Percentiles rank a stretch among this genome's conserved stretches.
phyloP scores from a whole-genome alignment of 164 flowering plant genomes.

The Tinospora cordifolia region DNA sequence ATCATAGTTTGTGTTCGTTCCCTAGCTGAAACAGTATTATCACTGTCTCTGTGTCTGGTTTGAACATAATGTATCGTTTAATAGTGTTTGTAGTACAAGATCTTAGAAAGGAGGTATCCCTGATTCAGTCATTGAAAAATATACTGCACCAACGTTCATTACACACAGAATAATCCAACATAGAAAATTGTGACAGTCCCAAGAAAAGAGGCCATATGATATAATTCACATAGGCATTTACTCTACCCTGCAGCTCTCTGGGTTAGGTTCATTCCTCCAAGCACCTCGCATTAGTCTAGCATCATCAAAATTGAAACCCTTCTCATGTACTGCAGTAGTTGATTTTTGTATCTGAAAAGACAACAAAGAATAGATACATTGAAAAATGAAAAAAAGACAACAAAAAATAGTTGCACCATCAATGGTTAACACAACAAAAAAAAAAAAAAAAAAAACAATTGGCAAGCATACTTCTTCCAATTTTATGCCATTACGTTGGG shows the following conservation, averaged over 20 bases:
- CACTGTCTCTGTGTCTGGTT: not conserved
- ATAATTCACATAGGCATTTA: not conserved
- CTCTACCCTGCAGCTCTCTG: slow-evolving; percentile 79
- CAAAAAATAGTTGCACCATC: not conserved
- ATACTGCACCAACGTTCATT: not conserved
- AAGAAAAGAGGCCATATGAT: not conserved
- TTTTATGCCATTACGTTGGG: slow-evolving; percentile 56
- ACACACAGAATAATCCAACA: not conserved
- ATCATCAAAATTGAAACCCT: slow-evolving; percentile 97
- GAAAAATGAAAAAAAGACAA: too few relatives aligned
- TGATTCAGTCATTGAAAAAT: not conserved
- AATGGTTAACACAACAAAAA: too few relatives aligned
- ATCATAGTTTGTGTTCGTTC: not conserved
- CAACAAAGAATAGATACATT: slow-evolving; percentile 1
- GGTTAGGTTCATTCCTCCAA: slow-evolving; percentile 88
- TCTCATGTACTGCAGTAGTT: slow-evolving; percentile 46
- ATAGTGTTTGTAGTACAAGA: not conserved
- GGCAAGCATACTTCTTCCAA: slow-evolving; percentile 45
- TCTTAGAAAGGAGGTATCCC: too few relatives aligned
- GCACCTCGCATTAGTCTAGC: slow-evolving; percentile 89
- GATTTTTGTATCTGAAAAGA: slow-evolving; percentile 39
- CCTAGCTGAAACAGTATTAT: not conserved
- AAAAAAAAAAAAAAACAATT: slow-evolving; percentile 1
- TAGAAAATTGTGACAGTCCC: not conserved
- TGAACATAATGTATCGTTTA: not conserved